These are phyloP conservation scores for Nemania sp. DNA, from an alignment of 2,329 filamentous ascomycete genomes.

Conservation along the genomic window DNA sequence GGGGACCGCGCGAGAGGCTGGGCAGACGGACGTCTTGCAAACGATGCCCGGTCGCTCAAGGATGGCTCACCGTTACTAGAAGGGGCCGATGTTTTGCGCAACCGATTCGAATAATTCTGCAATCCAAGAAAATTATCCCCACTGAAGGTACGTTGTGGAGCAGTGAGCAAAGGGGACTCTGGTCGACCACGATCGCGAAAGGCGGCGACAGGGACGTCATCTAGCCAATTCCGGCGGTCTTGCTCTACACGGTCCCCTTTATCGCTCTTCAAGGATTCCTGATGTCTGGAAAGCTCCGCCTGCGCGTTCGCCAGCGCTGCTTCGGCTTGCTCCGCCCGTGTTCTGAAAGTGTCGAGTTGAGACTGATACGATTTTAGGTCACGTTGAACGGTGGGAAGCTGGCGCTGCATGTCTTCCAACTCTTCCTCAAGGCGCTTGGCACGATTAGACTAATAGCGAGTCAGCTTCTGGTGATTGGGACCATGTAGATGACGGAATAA, in stretches of 20 bases:
- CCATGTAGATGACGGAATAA: constrained; percentile 22
- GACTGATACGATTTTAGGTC: constrained; percentile 65
- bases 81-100: constrained; percentile 54
- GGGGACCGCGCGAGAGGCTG: constrained; percentile 52
- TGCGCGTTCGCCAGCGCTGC: constrained; percentile 62
- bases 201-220: constrained; percentile 51
- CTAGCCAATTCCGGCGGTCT: constrained; percentile 56
- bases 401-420: constrained; percentile 69
- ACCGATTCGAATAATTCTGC: constrained; percentile 47
- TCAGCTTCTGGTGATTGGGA: constrained; percentile 37
- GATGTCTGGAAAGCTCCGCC: constrained; percentile 56
- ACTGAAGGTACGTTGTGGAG: constrained; percentile 56
- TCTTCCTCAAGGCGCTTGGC: constrained; percentile 78
- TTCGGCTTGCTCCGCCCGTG: constrained; percentile 68
- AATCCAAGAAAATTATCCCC: constrained; percentile 56
- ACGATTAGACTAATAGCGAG: constrained; percentile 58
- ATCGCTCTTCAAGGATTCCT: constrained; percentile 45
- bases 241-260: constrained; percentile 47
- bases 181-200: constrained; percentile 56
- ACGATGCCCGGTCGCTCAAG: constrained; percentile 45
- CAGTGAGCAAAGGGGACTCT: constrained; percentile 57
- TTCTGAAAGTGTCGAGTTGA: constrained; percentile 65
- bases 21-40: constrained; percentile 54
- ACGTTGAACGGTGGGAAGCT: constrained; percentile 66
- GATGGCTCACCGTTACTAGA: constrained; percentile 54